These are phyloP conservation scores for Nowakowskiella sp. DNA, from an alignment of 192 early-diverging fungal species.

Conservation along the genomic window DNA sequence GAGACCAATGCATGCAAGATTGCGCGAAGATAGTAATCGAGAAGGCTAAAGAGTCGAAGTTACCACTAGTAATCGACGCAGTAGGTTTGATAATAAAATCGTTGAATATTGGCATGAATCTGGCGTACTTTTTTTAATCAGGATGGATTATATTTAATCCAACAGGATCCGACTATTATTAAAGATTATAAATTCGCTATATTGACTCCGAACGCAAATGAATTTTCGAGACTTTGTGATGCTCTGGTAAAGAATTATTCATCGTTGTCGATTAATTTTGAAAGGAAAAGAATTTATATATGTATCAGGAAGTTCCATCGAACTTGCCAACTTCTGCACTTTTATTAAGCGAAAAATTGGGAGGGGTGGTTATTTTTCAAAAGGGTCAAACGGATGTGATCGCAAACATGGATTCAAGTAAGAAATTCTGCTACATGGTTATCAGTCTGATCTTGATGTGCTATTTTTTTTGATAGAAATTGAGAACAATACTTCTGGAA, in stretches of 20 bases:
- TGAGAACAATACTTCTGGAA: slow-evolving; percentile 55
- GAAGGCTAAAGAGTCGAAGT: slow-evolving; percentile 45
- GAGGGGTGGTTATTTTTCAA: background rate
- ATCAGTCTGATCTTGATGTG: background rate
- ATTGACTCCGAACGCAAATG: slow-evolving; percentile 81
- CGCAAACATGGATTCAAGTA: background rate
- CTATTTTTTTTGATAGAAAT: slow-evolving; percentile 30
- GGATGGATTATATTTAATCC: slow-evolving; percentile 76
- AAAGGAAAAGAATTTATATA: slow-evolving; percentile 57
- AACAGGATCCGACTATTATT: slow-evolving; percentile 61
- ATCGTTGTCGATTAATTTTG: too few species aligned
- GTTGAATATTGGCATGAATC: background rate
- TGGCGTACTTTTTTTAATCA: slow-evolving; percentile 14
- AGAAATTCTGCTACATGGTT: background rate
- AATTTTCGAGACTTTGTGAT: slow-evolving; percentile 72
- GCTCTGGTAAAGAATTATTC: slow-evolving; percentile 28
- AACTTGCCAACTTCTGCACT: background rate
- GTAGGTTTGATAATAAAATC: slow-evolving; percentile 28
- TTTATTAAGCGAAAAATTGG: slow-evolving; percentile 4
- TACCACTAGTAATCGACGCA: slow-evolving; percentile 88
- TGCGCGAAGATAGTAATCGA: slow-evolving; percentile 59
- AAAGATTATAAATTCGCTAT: slow-evolving; percentile 64
- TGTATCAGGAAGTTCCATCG: background rate
- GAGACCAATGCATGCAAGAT: slow-evolving; percentile 61
- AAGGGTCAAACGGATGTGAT: slow-evolving; percentile 12